Evolutionary conservation across 331 rosid genomes (phyloP).

Genomic region (Acacia pycnantha): DNA sequence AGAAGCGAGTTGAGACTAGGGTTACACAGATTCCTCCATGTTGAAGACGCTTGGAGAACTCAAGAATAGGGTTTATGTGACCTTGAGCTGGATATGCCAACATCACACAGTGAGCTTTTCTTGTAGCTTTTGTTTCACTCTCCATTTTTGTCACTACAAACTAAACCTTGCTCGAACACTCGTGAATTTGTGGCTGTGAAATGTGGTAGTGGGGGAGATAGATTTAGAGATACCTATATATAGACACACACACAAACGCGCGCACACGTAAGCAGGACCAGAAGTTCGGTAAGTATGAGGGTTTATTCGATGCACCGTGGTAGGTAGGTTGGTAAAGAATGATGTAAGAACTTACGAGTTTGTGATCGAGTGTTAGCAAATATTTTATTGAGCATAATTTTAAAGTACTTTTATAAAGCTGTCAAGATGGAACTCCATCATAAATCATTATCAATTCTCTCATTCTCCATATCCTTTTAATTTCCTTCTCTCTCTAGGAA

Average conservation of each 20-base stretch:
- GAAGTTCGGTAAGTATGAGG: background rate
- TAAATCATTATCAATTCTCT: background rate
- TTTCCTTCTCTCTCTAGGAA: background rate
- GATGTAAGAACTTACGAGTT: background rate
- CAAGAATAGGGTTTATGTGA: conserved; percentile 35
- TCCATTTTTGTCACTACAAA: background rate
- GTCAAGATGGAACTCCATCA: background rate
- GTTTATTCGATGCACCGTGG: background rate
- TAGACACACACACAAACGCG: no score
- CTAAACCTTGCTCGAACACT: background rate
- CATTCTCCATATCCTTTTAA: background rate
- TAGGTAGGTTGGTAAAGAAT: background rate
- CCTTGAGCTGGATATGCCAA: conserved; percentile 31
- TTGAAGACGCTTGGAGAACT: conserved; percentile 33
- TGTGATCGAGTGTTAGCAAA: background rate
- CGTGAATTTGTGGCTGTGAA: background rate
- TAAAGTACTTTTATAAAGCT: background rate
- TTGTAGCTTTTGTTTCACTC: background rate
- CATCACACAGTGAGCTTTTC: conserved; percentile 10
- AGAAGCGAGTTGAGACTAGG: conserved; percentile 11
- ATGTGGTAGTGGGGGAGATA: background rate
- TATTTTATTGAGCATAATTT: background rate
- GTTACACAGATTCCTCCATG: conserved; percentile 11
- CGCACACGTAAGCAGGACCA: no score
- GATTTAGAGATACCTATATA: background rate